Evolutionary conservation across 2,329 filamentous ascomycete species (phyloP).

Genomic region (Parascedosporium putredinis): DNA sequence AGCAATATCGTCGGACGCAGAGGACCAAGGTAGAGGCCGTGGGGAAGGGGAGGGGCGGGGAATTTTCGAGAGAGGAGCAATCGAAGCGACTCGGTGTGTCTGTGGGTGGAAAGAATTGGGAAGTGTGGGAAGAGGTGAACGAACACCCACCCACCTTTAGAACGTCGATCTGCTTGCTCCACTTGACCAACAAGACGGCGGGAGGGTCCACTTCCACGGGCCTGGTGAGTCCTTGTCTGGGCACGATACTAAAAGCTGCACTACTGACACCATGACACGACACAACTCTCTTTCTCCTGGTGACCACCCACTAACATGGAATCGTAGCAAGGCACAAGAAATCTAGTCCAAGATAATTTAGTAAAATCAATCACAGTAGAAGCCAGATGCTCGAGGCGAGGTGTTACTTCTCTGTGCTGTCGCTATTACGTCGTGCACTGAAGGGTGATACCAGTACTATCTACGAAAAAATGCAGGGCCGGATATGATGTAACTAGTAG

Average conservation of each 20-base stretch:
- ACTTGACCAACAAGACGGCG: background rate
- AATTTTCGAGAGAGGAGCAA: background rate
- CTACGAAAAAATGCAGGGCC: background rate
- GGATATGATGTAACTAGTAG: slow-evolving; percentile 1
- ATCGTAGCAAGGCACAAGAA: too few relatives aligned
- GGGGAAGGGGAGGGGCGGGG: background rate
- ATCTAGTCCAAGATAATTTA: too few relatives aligned
- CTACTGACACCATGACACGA: background rate
- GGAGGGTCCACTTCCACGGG: background rate
- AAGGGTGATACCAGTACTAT: too few relatives aligned
- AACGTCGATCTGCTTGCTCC: too few relatives aligned
- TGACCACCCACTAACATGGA: too few relatives aligned
- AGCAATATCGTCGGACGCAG: too few relatives aligned
- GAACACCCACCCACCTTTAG: background rate
- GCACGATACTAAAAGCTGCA: too few relatives aligned
- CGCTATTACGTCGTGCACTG: too few relatives aligned
- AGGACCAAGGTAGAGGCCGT: too few relatives aligned
- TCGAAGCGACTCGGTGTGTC: background rate
- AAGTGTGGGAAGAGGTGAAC: background rate
- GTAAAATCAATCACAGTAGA: background rate
- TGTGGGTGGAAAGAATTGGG: background rate
- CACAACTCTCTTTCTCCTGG: too few relatives aligned
- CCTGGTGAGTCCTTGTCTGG: background rate
- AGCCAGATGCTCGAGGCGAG: too few relatives aligned
- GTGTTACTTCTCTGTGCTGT: too few relatives aligned